Percentiles rank a stretch among this genome's conserved stretches.
These are phyloP conservation scores for Claviceps paspali DNA, from an alignment of 2,329 filamentous ascomycete genomes.

Conservation along the genomic window DNA sequence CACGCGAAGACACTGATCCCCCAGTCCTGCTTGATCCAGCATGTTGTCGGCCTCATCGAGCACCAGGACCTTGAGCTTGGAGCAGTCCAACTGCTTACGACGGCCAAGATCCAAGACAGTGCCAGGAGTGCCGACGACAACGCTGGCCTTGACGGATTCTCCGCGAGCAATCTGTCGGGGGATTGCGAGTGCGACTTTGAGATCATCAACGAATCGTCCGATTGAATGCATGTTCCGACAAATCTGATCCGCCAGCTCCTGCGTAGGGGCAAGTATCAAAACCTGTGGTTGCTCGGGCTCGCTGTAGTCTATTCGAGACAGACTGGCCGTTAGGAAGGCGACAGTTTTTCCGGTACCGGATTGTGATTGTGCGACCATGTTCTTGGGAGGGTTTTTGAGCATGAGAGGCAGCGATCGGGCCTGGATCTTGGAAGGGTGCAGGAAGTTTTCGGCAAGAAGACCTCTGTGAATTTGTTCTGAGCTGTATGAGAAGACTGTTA, in stretches of 20 bases:
- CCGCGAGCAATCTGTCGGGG: constrained; percentile 60
- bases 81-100: constrained; percentile 56
- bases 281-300: constrained; percentile 63
- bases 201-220: constrained; percentile 64
- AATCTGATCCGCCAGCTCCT: constrained; percentile 91
- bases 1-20: constrained; percentile 85
- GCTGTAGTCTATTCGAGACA: constrained; percentile 68
- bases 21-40: constrained; percentile 88
- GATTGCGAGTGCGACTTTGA: constrained; percentile 69
- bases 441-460: constrained; percentile 68
- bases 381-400: constrained; percentile 69
- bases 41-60: constrained; percentile 98
- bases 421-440: constrained; percentile 95
- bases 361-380: constrained; percentile 98
- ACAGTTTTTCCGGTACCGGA: constrained; percentile 97
- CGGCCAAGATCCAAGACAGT: constrained; percentile 81
- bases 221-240: constrained; percentile 70
- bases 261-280: constrained; percentile 76
- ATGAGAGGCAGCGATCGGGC: constrained; percentile 86
- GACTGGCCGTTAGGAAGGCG: constrained; percentile 83
- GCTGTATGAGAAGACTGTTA: constrained; percentile 10
- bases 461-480: constrained; percentile 54
- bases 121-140: constrained; percentile 87
- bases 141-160: constrained; percentile 53
- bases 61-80: constrained; percentile 65